A percentile compares a stretch with the other conserved stretches of the same genome.
Conservation (phyloP, 306 rosid genomes). For the Quercus gilva region DNA sequence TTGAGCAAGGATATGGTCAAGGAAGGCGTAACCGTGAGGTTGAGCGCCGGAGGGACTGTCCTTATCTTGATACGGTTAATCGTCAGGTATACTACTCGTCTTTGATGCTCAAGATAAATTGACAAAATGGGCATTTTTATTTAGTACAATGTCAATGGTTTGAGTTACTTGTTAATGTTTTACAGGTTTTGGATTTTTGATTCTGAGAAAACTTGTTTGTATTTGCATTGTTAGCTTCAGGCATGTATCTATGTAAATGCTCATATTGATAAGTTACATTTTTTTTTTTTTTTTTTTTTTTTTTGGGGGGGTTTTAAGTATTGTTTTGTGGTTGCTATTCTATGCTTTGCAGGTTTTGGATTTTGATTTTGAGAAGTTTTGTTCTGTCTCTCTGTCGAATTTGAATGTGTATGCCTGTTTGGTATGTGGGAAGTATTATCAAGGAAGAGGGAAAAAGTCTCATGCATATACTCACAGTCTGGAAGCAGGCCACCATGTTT, state of each 20-base stretch:
- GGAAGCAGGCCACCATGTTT: conserved; percentile 97
- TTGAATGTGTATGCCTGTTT: conserved; percentile 92
- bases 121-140: background rate
- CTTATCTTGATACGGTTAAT: conserved; percentile 93
- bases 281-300: background rate
- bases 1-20: conserved; percentile 33
- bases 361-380: conserved; percentile 94
- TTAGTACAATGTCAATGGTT: background rate
- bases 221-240: conserved; percentile 49
- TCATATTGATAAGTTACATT: background rate
- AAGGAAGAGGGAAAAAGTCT: conserved; percentile 95
- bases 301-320: background rate
- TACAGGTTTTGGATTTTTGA: conserved; percentile 91
- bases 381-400: conserved; percentile 86
- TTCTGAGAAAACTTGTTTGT: conserved; percentile 83
- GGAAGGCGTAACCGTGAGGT: conserved; percentile 65
- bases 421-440: conserved; percentile 94
- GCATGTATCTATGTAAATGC: background rate
- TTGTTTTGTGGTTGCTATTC: background rate
- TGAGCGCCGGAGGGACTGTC: conserved; percentile 93
- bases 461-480: conserved; percentile 99
- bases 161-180: background rate
- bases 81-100: conserved; percentile 65
- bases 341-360: conserved; percentile 76
- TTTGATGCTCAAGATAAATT: background rate